phyloP scores from a whole-genome alignment of 257 asterid species.

The Fraxinus anomala region DNA sequence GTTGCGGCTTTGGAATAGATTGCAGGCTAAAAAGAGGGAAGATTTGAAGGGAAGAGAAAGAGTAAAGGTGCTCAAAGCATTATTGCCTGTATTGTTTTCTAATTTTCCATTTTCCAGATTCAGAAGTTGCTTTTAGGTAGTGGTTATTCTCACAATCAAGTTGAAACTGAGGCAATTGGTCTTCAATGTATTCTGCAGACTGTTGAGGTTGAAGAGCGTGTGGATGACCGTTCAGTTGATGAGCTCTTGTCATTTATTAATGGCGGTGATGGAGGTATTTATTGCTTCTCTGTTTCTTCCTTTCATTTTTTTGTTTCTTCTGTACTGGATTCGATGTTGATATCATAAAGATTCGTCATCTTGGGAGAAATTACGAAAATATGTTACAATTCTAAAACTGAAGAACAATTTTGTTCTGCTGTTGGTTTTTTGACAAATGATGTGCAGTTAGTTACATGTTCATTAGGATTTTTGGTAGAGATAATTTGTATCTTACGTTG shows the following conservation, averaged over 20 bases:
- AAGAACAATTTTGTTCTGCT: not conserved
- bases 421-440: not conserved
- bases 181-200: conserved; percentile 46
- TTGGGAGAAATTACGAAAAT: not conserved
- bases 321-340: not conserved
- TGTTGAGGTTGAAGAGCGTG: conserved; percentile 72
- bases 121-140: conserved; percentile 24
- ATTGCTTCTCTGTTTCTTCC: conserved; percentile 12
- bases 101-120: conserved; percentile 21
- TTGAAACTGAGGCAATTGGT: conserved; percentile 35
- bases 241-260: conserved; percentile 87
- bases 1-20: conserved; percentile 81
- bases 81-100: conserved; percentile 24
- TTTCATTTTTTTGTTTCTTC: conserved; percentile 15
- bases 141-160: conserved; percentile 16
- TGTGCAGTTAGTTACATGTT: not conserved
- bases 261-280: conserved; percentile 69
- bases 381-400: not conserved
- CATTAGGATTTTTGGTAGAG: not conserved
- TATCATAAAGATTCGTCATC: not conserved
- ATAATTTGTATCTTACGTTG: not conserved
- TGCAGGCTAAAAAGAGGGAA: conserved; percentile 91
- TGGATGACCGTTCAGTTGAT: conserved; percentile 90
- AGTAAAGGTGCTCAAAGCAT: conserved; percentile 58
- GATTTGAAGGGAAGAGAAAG: conserved; percentile 81